Conservation (phyloP, 192 early-diverging fungal species). For the Backusella mclennaniae region DNA sequence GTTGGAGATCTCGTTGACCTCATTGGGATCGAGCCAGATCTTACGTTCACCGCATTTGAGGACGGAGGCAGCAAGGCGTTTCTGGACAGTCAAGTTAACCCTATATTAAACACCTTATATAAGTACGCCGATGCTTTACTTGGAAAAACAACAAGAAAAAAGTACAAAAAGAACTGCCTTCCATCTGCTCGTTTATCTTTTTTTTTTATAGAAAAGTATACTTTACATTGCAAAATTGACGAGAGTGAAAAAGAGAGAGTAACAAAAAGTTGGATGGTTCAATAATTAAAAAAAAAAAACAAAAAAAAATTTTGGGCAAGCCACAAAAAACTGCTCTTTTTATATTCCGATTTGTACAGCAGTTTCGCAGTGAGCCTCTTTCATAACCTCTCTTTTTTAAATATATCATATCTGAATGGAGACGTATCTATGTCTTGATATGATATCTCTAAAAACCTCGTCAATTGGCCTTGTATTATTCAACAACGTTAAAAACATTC, state of each 20-base stretch:
- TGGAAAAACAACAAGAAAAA: too few relatives aligned
- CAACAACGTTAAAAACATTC: too few relatives aligned
- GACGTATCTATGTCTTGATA: too few relatives aligned
- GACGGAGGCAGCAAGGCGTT: constrained; percentile 95
- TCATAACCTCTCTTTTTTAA: too few relatives aligned
- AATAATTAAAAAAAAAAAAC: constrained; percentile 45
- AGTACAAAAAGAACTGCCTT: not conserved
- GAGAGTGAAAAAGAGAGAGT: not conserved
- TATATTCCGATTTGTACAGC: not conserved
- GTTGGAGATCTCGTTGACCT: constrained; percentile 90
- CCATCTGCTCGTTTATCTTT: not conserved
- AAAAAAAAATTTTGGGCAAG: constrained; percentile 3
- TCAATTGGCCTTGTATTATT: too few relatives aligned
- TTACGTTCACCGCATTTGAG: constrained; percentile 98
- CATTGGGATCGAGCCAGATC: constrained; percentile 98
- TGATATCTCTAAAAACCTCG: too few relatives aligned
- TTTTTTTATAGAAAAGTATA: not conserved
- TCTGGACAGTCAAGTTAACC: constrained; percentile 84
- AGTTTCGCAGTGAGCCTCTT: not conserved
- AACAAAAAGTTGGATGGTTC: not conserved
- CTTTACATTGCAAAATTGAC: constrained; percentile 1
- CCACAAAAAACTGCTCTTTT: not conserved
- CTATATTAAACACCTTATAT: constrained; percentile 28
- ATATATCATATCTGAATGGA: too few relatives aligned
- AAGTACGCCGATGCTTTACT: not conserved